These are phyloP conservation scores for Talaromyces sp. DNA, from an alignment of 2,329 filamentous ascomycete genomes.

Conservation along the genomic window DNA sequence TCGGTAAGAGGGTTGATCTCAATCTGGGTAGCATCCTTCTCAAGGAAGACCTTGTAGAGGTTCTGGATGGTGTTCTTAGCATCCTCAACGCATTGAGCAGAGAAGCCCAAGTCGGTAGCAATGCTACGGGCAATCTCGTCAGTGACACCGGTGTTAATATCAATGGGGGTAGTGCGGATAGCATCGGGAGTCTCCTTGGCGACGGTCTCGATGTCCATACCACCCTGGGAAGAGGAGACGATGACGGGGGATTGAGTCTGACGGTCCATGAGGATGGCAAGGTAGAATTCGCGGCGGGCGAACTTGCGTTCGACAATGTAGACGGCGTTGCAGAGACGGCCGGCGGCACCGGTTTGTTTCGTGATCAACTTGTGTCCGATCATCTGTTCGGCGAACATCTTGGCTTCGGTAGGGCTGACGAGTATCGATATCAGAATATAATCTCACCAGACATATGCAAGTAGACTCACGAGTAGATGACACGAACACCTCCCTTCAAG, in stretches of 20 bases:
- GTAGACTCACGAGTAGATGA: conserved; percentile 83
- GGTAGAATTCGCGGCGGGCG: conserved; percentile 97
- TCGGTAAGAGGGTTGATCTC: conserved; percentile 99
- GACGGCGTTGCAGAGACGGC: conserved; percentile 93
- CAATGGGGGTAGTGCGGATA: conserved; percentile 88
- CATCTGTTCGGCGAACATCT: conserved; percentile 99
- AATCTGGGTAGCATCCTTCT: conserved; percentile 98
- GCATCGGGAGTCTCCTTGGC: conserved; percentile 97
- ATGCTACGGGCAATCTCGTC: conserved; percentile 91
- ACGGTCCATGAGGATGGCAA: conserved; percentile 98
- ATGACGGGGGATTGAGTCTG: conserved; percentile 87
- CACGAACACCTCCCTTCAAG: conserved; percentile 95
- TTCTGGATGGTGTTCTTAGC: conserved; percentile 97
- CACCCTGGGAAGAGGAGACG: conserved; percentile 95
- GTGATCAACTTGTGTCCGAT: conserved; percentile 99
- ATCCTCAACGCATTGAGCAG: conserved; percentile 93
- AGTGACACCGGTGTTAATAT: conserved; percentile 93
- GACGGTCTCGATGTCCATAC: conserved; percentile 98
- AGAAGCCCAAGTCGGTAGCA: conserved; percentile 90
- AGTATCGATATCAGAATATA: not conserved
- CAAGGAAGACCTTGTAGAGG: conserved; percentile 97
- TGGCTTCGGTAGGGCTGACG: conserved; percentile 74
- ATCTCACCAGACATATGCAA: not conserved
- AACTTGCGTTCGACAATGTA: conserved; percentile 99
- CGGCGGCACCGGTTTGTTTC: conserved; percentile 94